These are phyloP conservation scores for Pseudogymnoascus verrucosus DNA, from an alignment of 2,329 filamentous ascomycete genomes.

Conservation along the genomic window DNA sequence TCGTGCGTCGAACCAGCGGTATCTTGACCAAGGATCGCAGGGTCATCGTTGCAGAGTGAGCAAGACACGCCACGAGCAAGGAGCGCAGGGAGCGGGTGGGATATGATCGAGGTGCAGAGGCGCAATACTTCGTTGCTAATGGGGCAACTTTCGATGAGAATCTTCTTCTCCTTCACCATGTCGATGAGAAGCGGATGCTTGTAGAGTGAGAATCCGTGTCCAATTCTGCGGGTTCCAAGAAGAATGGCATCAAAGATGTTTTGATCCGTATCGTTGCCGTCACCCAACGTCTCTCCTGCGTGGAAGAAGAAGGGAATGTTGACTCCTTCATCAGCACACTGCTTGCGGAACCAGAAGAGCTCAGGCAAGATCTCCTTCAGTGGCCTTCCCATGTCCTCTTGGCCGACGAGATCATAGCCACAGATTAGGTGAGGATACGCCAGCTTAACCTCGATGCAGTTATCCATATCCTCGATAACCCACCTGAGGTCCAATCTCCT, in stretches of 20 bases:
- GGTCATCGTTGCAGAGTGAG: slow-evolving; percentile 83
- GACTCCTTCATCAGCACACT: slow-evolving; percentile 68
- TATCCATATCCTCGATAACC: slow-evolving; percentile 75
- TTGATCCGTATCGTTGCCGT: slow-evolving; percentile 64
- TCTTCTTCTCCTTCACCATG: slow-evolving; percentile 80
- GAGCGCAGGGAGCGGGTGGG: slow-evolving; percentile 75
- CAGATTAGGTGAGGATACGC: slow-evolving; percentile 71
- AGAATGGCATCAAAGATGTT: slow-evolving; percentile 88
- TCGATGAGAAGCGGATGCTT: slow-evolving; percentile 87
- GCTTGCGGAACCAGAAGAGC: slow-evolving; percentile 88
- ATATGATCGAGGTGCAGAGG: slow-evolving; percentile 66
- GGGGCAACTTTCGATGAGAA: slow-evolving; percentile 83
- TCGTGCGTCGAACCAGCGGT: slow-evolving; percentile 79
- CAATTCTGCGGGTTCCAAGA: slow-evolving; percentile 79
- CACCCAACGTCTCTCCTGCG: slow-evolving; percentile 78
- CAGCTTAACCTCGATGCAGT: slow-evolving; percentile 76
- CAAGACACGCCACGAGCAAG: slow-evolving; percentile 78
- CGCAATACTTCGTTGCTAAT: slow-evolving; percentile 85
- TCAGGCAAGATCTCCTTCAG: slow-evolving; percentile 72
- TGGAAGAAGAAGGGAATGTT: slow-evolving; percentile 95
- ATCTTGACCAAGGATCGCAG: slow-evolving; percentile 78
- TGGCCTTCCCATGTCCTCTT: slow-evolving; percentile 72
- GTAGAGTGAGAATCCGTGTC: slow-evolving; percentile 80
- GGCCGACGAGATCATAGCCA: slow-evolving; percentile 84
- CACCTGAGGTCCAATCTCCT: slow-evolving; percentile 54